Evolutionary conservation across 129 eudicot species (phyloP), one percentile per base, ranked within the genome.

Genomic region (Flaveria linearis): DNA sequence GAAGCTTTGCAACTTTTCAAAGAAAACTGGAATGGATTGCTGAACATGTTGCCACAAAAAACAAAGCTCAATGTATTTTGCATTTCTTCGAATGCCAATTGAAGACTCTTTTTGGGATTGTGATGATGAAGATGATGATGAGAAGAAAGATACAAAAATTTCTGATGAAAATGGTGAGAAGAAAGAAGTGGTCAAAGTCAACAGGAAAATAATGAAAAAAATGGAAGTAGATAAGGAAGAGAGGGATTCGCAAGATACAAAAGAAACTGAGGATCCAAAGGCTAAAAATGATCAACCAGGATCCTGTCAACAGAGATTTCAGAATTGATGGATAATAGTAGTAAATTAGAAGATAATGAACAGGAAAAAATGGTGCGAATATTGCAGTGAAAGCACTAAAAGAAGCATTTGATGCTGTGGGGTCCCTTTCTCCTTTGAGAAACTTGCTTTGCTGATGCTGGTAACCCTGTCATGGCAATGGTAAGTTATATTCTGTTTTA

Each of bases 11-110:
- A 95, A 80, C 88, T 95, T 12, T 95, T 76, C 70, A 89, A 79
- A 51, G 99, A 95, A 77, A 95, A 95, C 77, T 95, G 99, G 99
- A 95, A 86, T 71, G 99, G 76, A 95, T 95, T 50, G 99, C 99
- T 61, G 99, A 95, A 88, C 99, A 95, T 84, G 99, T 95, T 8
- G 99, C 99, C 39, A 95, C 99, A 49, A 95, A 95, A 81, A 95
- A 96, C 56, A 95, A 89, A 82, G 90, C 99, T 49, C 97, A 95
- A 80, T 95, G 99, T 67, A 95, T 95, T 52, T 77, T 95, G 74
- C 99, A 95, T 86, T 95, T 75, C 87, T 95, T 85, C 94, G 91
- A 81, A 95, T 95, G 99, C 99, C 99, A 5, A 91, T 95, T 50
- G 99, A 89, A 79, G 99, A 95, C 68, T 63, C 92, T 62, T 95